Percentiles rank a stretch among this genome's conserved stretches.
phyloP scores from a whole-genome alignment of 345 rosid genomes.

The Brassica carinata region DNA sequence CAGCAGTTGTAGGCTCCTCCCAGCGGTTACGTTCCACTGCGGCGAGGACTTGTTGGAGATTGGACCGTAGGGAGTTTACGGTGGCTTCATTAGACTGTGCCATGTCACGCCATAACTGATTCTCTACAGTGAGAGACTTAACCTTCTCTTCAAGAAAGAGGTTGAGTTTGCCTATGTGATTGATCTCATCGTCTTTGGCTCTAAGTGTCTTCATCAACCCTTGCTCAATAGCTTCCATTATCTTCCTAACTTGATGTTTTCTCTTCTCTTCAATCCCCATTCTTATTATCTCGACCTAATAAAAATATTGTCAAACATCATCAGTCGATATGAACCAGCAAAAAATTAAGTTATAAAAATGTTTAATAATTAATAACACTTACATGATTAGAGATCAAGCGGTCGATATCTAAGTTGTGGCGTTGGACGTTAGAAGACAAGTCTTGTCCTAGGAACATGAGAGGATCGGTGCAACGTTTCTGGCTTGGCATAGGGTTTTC shows the following conservation, averaged over 20 bases:
- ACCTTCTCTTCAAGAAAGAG: slow-evolving; percentile 68
- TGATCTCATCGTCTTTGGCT: slow-evolving; percentile 77
- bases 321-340: neutral
- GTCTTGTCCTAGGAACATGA: slow-evolving; percentile 69
- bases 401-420: slow-evolving; percentile 64
- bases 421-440: slow-evolving; percentile 63
- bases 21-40: slow-evolving; percentile 29
- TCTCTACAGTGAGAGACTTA: slow-evolving; percentile 64
- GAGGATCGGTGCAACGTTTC: slow-evolving; percentile 34
- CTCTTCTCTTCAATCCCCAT: slow-evolving; percentile 68
- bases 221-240: slow-evolving; percentile 59
- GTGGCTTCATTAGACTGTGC: slow-evolving; percentile 81
- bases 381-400: slow-evolving; percentile 69
- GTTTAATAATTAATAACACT: slow-evolving; percentile 7
- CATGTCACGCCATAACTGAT: slow-evolving; percentile 81
- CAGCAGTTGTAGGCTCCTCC: slow-evolving; percentile 42
- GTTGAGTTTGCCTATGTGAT: slow-evolving; percentile 66
- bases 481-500: slow-evolving; percentile 28
- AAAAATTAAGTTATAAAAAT: neutral
- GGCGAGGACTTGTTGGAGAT: slow-evolving; percentile 62
- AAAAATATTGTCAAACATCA: neutral
- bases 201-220: slow-evolving; percentile 53
- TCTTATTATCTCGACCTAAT: slow-evolving; percentile 70
- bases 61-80: slow-evolving; percentile 65
- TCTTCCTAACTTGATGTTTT: slow-evolving; percentile 56